Base-by-base conservation (phyloP, 306 rosid species). In the Cicer cuneatum region DNA sequence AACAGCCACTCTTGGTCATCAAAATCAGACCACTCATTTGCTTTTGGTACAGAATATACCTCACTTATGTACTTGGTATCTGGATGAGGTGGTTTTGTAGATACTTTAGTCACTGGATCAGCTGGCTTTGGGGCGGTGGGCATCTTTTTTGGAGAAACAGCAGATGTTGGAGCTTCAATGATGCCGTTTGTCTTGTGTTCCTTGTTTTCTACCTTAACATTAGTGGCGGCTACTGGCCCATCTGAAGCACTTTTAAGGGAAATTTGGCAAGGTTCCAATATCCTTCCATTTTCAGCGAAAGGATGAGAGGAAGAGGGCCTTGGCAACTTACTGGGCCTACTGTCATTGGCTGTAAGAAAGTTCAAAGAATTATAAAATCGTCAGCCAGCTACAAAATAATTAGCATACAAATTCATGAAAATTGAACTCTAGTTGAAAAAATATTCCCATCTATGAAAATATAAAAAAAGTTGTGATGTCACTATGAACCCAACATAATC, bases 1-100 rank as follows among this genome's bases (percentile, higher is more conserved):
- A 83, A 82, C 43, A 86, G 76, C 97, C 97, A 92, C 14, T 88
- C 93, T 63, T 86, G 85, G 58, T 88, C 86, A 19, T 80, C 86
- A 43, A 74, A 73, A 72, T 77, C 87, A 57, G 87, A 82, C 83
- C 80, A 68, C 62, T 78, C 89, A 5, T 82, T 86, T 80, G 71
- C 56, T 70, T 76, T 87, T 7, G 97, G 97, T 66, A 92, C 82
- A 4, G 81, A 76, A 79, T 85, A 86, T 67, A 89, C 80, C 81
- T 82, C 81, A 61, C 90, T 77, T 52, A 88, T 67, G 83, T 77
- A 84, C 73, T 81, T 86, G 53, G 78, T 66, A 85, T 92, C 96
- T 45, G 89, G 87, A 88, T 88, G 93, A 46, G 86, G 85, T n/a
- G 87, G 77, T 78, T 84, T 90, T 62, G 77, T 51, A 46, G 68